phyloP scores from a whole-genome alignment of 1,284 basidiomycete genomes.

The Trametes polyzona region DNA sequence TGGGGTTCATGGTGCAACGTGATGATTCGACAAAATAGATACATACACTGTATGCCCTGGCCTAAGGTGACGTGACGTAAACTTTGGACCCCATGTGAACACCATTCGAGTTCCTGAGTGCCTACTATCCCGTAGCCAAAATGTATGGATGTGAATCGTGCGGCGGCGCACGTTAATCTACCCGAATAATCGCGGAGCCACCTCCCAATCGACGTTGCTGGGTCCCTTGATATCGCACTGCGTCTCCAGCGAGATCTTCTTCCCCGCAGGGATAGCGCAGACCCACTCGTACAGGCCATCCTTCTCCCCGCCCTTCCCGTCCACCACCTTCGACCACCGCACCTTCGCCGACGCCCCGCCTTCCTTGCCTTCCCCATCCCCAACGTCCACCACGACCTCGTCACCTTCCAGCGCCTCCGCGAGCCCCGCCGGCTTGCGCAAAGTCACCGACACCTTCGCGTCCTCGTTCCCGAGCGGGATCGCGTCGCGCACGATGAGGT shows the following conservation, averaged over 20 bases:
- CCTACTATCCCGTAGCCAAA: background rate
- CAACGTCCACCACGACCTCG: constrained; percentile 35
- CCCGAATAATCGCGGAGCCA: background rate
- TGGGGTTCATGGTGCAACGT: too few species aligned
- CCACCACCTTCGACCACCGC: constrained; percentile 29
- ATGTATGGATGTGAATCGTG: too few species aligned
- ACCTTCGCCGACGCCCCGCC: constrained; percentile 20
- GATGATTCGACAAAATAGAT: too few species aligned
- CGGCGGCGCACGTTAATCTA: too few species aligned
- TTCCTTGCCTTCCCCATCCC: constrained; percentile 1
- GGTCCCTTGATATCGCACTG: constrained; percentile 48
- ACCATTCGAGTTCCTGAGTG: too few species aligned
- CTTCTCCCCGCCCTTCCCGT: constrained; percentile 32
- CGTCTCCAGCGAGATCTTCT: constrained; percentile 45
- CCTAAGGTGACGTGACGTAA: too few species aligned
- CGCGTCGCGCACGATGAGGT: constrained; percentile 52
- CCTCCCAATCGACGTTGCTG: constrained; percentile 6
- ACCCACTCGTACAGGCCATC: constrained; percentile 38
- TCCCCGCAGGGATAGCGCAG: constrained; percentile 28
- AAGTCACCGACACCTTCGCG: constrained; percentile 46
- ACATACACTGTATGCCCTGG: too few species aligned
- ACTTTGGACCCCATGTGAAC: too few species aligned
- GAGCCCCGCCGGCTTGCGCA: constrained; percentile 51
- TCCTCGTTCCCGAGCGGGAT: constrained; percentile 45
- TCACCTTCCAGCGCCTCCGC: constrained; percentile 49